Base-by-base conservation (phyloP, 192 early-diverging fungal species). In the Linnemannia elongata region DNA sequence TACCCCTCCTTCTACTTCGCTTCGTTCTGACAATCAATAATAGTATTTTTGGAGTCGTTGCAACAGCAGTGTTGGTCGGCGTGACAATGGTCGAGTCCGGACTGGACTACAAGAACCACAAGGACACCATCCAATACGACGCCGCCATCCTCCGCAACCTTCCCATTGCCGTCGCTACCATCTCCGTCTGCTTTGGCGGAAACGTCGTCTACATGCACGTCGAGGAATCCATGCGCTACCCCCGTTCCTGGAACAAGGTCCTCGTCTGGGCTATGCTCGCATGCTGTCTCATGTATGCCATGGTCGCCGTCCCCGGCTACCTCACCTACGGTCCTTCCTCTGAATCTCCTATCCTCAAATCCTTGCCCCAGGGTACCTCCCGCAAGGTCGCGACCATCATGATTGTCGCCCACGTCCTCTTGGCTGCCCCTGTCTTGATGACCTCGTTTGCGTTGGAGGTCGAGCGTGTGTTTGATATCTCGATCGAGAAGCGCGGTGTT, bases 171-270 rank as follows among this genome's bases (percentile, higher is more conserved):
- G 74, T 96, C 7, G 92, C 92, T 18, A 93, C 93, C 20, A 91
- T 96, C 54, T 91, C 89, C 33, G 95, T 95, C 75, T 92, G 91
- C 30, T 96, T 93, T 60, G 90, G 92, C 44, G 95, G 95, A 42
- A 96, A 95, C 81, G 92, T 93, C 42, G 93, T 95, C 36, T 96
- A 93, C 82, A 91, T 94, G 60, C 92, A 96, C 72, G 92, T 95
- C 6, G 94, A 96, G 80, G 88, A 89, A 7, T 90, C 92, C 41
- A 93, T 96, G 93, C 84, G 89, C 35, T 82, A 90, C 38, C 95
- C 94, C 42, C 72, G 77, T 17, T 72, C 88, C 3, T 96, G 94
- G 89, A 89, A 90, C 24, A 90, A 83, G 76, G 93, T 94, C 20
- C 81, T 93, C 36, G 77, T 80, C 63, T 83, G 78, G 57, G 91